These are phyloP conservation scores for Collybia nuda DNA, from an alignment of 768 basidiomycete genomes.

Conservation along the genomic window DNA sequence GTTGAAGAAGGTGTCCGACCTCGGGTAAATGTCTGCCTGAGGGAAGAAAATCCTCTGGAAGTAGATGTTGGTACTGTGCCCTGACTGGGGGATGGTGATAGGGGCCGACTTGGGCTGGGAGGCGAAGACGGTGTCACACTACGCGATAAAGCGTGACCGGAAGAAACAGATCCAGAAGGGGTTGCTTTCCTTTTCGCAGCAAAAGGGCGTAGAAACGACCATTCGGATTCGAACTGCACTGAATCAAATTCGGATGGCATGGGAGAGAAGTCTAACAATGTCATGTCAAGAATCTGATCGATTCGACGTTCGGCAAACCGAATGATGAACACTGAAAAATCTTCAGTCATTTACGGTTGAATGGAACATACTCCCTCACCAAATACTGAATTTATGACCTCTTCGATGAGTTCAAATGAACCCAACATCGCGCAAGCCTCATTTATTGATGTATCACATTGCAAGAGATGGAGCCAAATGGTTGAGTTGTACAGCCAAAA, in stretches of 20 bases:
- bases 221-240: conserved; percentile 94
- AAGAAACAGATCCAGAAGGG: conserved; percentile 23
- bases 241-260: conserved; percentile 76
- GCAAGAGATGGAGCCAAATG: conserved; percentile 87
- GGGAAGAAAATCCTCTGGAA: conserved; percentile 62
- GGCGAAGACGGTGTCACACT: conserved; percentile 43
- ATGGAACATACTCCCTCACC: conserved; percentile 44
- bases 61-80: conserved; percentile 42
- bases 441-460: conserved; percentile 77
- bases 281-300: conserved; percentile 80
- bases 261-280: conserved; percentile 81
- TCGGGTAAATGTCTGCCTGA: conserved; percentile 63
- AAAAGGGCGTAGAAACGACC: conserved; percentile 85
- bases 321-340: conserved; percentile 82
- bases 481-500: conserved; percentile 97
- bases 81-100: conserved; percentile 50
- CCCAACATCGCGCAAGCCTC: conserved; percentile 82
- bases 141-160: conserved; percentile 30
- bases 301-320: conserved; percentile 88
- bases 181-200: conserved; percentile 56
- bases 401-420: conserved; percentile 84
- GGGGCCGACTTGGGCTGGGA: conserved; percentile 48
- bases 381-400: conserved; percentile 92
- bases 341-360: no score
- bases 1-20: conserved; percentile 41